Percentiles rank a stretch among this genome's conserved stretches.
Conservation (phyloP, 1,284 basidiomycete species). For the Cryptococcus sp. region DNA sequence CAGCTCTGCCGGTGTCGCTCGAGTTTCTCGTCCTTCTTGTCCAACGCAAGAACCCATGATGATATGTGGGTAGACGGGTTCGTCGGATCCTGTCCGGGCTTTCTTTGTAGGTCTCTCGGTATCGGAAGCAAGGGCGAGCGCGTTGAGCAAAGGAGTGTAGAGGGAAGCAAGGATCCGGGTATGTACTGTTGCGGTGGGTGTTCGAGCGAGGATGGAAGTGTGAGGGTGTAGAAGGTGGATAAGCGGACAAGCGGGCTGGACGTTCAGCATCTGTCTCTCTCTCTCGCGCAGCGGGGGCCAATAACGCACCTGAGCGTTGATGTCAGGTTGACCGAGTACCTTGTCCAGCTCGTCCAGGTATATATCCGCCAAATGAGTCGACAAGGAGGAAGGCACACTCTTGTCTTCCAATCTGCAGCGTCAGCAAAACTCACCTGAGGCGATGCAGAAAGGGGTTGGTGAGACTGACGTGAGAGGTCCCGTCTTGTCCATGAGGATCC, state of each 20-base stretch:
- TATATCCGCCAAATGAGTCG: conserved; percentile 83
- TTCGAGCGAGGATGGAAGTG: conserved; percentile 38
- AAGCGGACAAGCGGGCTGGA: conserved; percentile 29
- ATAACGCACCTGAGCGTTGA: conserved; percentile 27
- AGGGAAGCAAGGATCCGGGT: conserved; percentile 35
- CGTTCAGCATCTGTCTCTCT: neutral
- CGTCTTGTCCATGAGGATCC: conserved; percentile 56
- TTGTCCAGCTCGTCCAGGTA: conserved; percentile 88
- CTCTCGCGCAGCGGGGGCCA: neutral
- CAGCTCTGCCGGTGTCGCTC: conserved; percentile 40
- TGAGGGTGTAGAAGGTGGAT: conserved; percentile 37
- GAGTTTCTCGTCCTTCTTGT: conserved; percentile 19
- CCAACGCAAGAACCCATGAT: conserved; percentile 22
- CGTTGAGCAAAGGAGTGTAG: conserved; percentile 28
- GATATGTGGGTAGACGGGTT: conserved; percentile 33
- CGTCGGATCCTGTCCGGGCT: conserved; percentile 38
- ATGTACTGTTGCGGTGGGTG: conserved; percentile 36
- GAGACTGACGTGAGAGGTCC: conserved; percentile 70
- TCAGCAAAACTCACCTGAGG: neutral
- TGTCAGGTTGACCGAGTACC: conserved; percentile 46
- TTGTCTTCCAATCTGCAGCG: conserved; percentile 60
- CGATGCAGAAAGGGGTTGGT: neutral
- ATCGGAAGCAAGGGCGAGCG: conserved; percentile 16
- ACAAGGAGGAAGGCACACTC: conserved; percentile 69
- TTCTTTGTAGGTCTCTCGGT: conserved; percentile 22